Base-by-base conservation (phyloP, 2,329 filamentous ascomycete genomes). In the Berkeleyomyces basicola region DNA sequence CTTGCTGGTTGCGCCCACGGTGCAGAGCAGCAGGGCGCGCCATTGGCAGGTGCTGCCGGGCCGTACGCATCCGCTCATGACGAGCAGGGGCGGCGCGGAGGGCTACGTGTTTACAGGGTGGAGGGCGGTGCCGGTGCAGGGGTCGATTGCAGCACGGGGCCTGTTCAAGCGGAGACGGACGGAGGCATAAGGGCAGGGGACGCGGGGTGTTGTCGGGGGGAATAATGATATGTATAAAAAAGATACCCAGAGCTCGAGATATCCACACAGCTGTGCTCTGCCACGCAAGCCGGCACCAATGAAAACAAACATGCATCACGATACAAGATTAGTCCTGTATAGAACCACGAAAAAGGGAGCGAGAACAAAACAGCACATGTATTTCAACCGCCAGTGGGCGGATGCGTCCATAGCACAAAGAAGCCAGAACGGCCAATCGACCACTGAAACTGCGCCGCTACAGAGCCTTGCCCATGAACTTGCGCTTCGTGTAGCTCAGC, bases 401-500 rank as follows among this genome's bases (percentile, higher is more conserved):
- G 23, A 16, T 40, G 51, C 31, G 9, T 40, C 16, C 49, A 58
- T 40, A 61, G 36, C 5, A 37, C 16, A n/a, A 53, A 39, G n/a
- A 59, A 39, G 43, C 36, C 6, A 42, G 43, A 40, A 59, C 23
- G 23, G 23, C 23, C 23, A 23, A 23, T 23, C 23, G 23, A 23
- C 23, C 2, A 23, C 23, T 23, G 23, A 23, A 23, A 23, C 23
- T 23, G 23, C 49, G 7, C 42, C 7, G 43, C 73, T 79, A 91
- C 75, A 93, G 77, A 68, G 83, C 82, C 83, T 97, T 97, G 73
- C 91, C 91, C 93, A 99, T 97, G 72, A 99, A 99, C 83, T 96
- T 96, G 77, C 93, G 86, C 85, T 97, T 97, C 61, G 88, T 89
- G 74, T 96, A 99, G 79, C 93, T 97, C 73, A 99, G 76, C 93